Base-by-base conservation (phyloP, 2,329 filamentous ascomycete species). In the Colletotrichum echinochloae region DNA sequence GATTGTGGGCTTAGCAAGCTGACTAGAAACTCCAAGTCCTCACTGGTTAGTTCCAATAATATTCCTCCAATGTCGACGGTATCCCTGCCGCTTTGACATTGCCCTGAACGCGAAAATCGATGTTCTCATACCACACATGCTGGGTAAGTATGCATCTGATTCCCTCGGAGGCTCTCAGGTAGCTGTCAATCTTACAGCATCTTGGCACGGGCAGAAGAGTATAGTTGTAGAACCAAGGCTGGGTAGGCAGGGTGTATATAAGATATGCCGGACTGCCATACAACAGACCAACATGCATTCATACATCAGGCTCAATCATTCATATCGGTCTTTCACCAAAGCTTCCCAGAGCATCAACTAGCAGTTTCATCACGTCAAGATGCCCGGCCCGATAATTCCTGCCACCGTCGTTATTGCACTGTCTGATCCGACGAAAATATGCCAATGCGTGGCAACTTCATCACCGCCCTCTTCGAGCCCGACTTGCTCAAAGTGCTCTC, bases 371-470 rank as follows among this genome's bases (percentile, higher is more conserved):
- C 56, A 20, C 11, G 5, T 20, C 60, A 62, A 52, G 6, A 62
- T 62, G 60, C 60, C 60, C 51, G 60, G 14, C 8, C 60, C 60
- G 14, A 39, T 62, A 23, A n/a, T 62, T 18, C 60, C 60, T 2
- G 60, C 35, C 8, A 28, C 60, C 2, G 60, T 16, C 33, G 20
- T 62, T 28, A 12, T 28, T 4, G 60, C 60, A 16, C 18, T 62
- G 46, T 26, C 60, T 8, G 60, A 62, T 41, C 60, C 60, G n/a
- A 51, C 46, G 18, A 62, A 11, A 26, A 52, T 62, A 20, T 62
- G 60, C 35, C 60, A 52, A 14, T 62, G 60, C 18, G 23, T 23
- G 23, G 23, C 60, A 14, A 33, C 23, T 12, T 49, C 57, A 37
- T 7, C 52, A 12, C 41, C 57, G 14, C n/a, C 41, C 18, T 26